Evolutionary conservation across 140 eudicot species (phyloP).

Genomic region (Flaveria floridana): DNA sequence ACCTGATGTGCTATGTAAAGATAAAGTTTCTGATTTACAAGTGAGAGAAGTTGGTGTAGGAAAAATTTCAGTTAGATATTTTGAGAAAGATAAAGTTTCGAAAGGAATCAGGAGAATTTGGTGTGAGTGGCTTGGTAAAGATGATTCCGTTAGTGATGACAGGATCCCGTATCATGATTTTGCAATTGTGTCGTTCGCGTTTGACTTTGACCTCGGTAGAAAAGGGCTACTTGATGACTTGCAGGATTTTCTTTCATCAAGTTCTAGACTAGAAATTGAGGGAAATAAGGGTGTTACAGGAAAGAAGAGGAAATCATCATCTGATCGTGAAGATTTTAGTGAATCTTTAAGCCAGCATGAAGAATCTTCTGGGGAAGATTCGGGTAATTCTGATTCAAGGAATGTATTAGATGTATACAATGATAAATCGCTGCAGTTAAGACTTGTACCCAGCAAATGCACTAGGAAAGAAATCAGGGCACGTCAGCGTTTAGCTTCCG

Average conservation of each 20-base stretch:
- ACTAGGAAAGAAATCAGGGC: slow-evolving; percentile 62
- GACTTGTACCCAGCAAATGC: slow-evolving; percentile 52
- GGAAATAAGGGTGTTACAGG: slow-evolving; percentile 33
- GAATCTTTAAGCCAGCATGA: slow-evolving; percentile 44
- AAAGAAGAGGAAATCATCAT: slow-evolving; percentile 54
- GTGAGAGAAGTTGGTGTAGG: slow-evolving; percentile 69
- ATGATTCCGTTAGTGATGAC: slow-evolving; percentile 22
- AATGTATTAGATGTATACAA: slow-evolving; percentile 45
- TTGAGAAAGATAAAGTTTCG: slow-evolving; percentile 44
- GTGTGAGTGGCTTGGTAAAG: slow-evolving; percentile 87
- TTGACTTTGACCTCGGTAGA: slow-evolving; percentile 70
- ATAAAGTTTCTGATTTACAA: slow-evolving; percentile 58
- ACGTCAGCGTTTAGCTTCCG: slow-evolving; percentile 64
- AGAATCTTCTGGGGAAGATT: slow-evolving; percentile 76
- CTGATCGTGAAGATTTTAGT: slow-evolving; percentile 69
- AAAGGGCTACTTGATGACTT: slow-evolving; percentile 53
- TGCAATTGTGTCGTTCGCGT: slow-evolving; percentile 65
- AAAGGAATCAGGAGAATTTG: slow-evolving; percentile 59
- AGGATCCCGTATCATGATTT: slow-evolving; percentile 56
- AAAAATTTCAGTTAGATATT: slow-evolving; percentile 52
- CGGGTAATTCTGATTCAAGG: slow-evolving; percentile 41
- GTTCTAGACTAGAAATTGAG: slow-evolving; percentile 47
- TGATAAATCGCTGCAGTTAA: slow-evolving; percentile 60
- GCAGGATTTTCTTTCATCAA: slow-evolving; percentile 46
- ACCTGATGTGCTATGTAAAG: slow-evolving; percentile 59